A percentile compares a stretch with the other conserved stretches of the same genome.
These are phyloP conservation scores for Penicillium sp. DNA, from an alignment of 2,329 filamentous ascomycete genomes.

Conservation along the genomic window DNA sequence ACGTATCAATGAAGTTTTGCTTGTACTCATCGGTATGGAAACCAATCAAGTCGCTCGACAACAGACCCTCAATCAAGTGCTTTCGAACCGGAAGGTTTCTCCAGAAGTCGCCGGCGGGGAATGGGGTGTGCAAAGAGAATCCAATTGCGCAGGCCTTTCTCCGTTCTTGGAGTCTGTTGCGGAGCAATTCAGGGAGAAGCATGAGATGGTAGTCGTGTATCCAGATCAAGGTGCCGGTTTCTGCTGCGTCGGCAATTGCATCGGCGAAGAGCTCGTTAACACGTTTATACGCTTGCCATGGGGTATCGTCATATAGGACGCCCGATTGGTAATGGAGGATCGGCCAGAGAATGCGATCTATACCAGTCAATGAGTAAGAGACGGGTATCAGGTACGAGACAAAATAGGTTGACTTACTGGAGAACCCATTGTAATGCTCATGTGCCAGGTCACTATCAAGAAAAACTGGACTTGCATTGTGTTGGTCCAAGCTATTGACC, in stretches of 20 bases:
- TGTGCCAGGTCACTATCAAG: conserved; percentile 84
- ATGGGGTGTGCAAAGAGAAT: conserved; percentile 93
- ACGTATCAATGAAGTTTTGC: conserved; percentile 85
- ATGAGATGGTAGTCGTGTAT: conserved; percentile 96
- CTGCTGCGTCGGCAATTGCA: conserved; percentile 73
- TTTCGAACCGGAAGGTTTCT: conserved; percentile 85
- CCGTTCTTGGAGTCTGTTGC: conserved; percentile 67
- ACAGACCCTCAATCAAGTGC: conserved; percentile 73
- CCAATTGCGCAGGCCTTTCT: conserved; percentile 83
- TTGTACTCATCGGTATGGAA: conserved; percentile 98
- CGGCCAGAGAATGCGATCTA: conserved; percentile 93
- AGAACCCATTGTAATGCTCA: conserved; percentile 93
- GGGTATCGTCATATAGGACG: conserved; percentile 86
- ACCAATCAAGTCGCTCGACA: conserved; percentile 88
- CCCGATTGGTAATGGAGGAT: conserved; percentile 95
- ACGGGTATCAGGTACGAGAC: too few species aligned
- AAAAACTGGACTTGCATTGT: conserved; percentile 82
- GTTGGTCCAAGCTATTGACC: conserved; percentile 69
- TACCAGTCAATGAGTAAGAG: background rate
- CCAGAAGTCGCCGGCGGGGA: conserved; percentile 90
- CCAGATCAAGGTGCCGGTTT: conserved; percentile 88
- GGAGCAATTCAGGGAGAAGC: conserved; percentile 86
- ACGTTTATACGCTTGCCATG: conserved; percentile 83
- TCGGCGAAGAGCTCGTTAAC: conserved; percentile 88
- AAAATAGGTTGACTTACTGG: conserved; percentile 60